Base-by-base conservation (phyloP, 495 filamentous ascomycete genomes). In the Aspergillus kassunensis region DNA sequence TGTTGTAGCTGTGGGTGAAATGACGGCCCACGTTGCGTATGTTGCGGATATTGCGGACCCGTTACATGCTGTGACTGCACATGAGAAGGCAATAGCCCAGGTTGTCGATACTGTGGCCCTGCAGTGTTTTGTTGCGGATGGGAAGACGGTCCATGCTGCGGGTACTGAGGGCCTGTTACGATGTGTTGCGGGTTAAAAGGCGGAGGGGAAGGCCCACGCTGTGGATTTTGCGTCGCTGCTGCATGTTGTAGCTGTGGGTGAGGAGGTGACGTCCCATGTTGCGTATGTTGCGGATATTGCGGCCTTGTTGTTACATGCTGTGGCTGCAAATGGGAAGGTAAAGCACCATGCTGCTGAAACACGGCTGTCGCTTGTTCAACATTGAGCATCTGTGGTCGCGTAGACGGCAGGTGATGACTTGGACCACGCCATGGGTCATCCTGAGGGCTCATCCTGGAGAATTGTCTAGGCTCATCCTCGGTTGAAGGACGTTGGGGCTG, bases 291-390 rank as follows among this genome's bases (percentile, higher is more conserved):
- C n/a, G 35, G 35, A 18, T 12, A 19, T 6, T 7, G n/a, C 2
- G 30, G 30, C 12, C 9, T 33, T 33, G 30, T 33, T 10, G 30
- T n/a, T n/a, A n/a, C n/a, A n/a, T n/a, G n/a, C n/a, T n/a, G n/a
- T n/a, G n/a, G n/a, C 31, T 34, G 36, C 16, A 16, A 2, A 19
- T 18, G 36, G 20, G 36, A 46, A 12, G 45, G 55, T 0, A n/a
- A n/a, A n/a, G n/a, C n/a, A n/a, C 20, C 37, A 13, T 53, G 52
- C 5, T 55, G 55, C 11, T 55, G 53, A 12, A 49, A 43, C 31
- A 47, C 44, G 7, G n/a, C 30, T 47, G 29, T 16, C 18, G 35
- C 30, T n/a, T n/a, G n/a, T n/a, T n/a, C n/a, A n/a, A 31, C 15
- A 34, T 9, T 30, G 34, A 33, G 37, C 18, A 42, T 23, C 24